A percentile compares a stretch with the other conserved stretches of the same genome.
Conservation (phyloP, 257 asterid genomes). For the Coffea eugenioides region DNA sequence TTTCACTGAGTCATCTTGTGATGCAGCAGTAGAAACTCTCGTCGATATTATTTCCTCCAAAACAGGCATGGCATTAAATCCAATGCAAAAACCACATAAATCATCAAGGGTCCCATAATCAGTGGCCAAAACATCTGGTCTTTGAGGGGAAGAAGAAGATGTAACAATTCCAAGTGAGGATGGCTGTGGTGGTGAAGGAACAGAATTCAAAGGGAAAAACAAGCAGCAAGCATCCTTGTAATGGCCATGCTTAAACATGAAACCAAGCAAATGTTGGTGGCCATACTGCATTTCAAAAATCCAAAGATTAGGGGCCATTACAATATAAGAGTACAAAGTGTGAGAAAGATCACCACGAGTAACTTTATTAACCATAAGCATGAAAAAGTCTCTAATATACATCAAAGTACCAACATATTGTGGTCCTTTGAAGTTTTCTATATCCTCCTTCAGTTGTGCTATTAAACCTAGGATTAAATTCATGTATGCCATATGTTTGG, state of each 20-base stretch:
- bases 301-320: neutral
- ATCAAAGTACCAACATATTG: neutral
- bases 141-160: slow-evolving; percentile 87
- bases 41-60: slow-evolving; percentile 78
- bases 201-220: slow-evolving; percentile 73
- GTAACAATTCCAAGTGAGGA: slow-evolving; percentile 56
- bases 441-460: too few species aligned
- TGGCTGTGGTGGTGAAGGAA: slow-evolving; percentile 70
- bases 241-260: slow-evolving; percentile 93
- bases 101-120: slow-evolving; percentile 92
- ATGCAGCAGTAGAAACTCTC: slow-evolving; percentile 40
- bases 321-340: neutral
- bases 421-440: neutral
- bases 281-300: slow-evolving; percentile 65
- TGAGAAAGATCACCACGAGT: neutral
- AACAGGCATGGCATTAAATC: slow-evolving; percentile 81
- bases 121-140: slow-evolving; percentile 76
- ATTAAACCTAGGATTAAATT: neutral
- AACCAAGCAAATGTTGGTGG: slow-evolving; percentile 82
- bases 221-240: slow-evolving; percentile 82
- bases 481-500: neutral
- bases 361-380: neutral
- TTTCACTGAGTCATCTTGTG: slow-evolving; percentile 56
- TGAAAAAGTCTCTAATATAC: neutral
- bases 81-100: slow-evolving; percentile 83